Percentiles rank a stretch among this genome's conserved stretches.
Evolutionary conservation across 192 early-diverging fungal species (phyloP).

Genomic region (Phycomyces blakesleeanus): DNA sequence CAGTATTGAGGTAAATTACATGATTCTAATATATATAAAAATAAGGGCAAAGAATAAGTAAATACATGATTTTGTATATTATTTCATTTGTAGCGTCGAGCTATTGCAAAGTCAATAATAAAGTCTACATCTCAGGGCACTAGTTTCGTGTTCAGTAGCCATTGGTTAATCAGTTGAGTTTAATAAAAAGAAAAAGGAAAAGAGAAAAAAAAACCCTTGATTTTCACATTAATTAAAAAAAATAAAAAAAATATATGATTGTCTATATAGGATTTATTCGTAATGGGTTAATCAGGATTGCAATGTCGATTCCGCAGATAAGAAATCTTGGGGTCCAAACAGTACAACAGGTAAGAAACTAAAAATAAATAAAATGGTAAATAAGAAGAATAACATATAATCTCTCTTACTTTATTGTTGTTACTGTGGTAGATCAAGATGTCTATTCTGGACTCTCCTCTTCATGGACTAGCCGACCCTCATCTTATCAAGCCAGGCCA

Average conservation of each 20-base stretch:
- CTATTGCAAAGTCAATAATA: no score
- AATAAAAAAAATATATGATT: not conserved
- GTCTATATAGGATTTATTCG: not conserved
- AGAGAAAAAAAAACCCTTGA: not conserved
- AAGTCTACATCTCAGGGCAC: no score
- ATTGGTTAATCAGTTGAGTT: no score
- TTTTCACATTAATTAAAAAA: not conserved
- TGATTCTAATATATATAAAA: not conserved
- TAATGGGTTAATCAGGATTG: not conserved
- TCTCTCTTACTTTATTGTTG: no score
- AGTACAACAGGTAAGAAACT: not conserved
- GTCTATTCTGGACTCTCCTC: not conserved
- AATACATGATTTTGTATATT: not conserved
- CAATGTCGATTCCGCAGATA: not conserved
- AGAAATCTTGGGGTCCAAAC: not conserved
- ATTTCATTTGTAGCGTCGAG: not conserved
- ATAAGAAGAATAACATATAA: no score
- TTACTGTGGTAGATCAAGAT: not conserved
- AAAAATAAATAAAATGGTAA: not conserved
- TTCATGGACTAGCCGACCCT: not conserved
- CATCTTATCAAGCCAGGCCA: not conserved
- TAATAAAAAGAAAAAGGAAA: not conserved
- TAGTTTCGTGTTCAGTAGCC: no score
- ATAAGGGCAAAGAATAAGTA: not conserved
- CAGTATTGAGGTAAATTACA: conserved; percentile 23